Evolutionary conservation across 2,329 filamentous ascomycete genomes (phyloP).

Genomic region (Fusarium sterilihyphosum): DNA sequence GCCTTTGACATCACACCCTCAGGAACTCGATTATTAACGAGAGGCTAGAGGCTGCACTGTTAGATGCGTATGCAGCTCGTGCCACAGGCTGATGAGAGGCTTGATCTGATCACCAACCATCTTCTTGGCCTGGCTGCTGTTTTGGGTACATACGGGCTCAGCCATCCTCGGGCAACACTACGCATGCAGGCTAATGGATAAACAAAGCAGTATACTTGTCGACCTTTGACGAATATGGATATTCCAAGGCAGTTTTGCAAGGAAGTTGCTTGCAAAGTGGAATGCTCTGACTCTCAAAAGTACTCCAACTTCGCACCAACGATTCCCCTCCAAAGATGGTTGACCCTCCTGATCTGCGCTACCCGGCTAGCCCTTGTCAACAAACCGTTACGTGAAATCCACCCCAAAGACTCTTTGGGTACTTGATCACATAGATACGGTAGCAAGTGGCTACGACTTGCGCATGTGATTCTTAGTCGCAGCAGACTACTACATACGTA

Average conservation of each 20-base stretch:
- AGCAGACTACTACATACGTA: neutral
- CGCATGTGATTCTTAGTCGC: constrained; percentile 20
- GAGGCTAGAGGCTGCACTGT: constrained; percentile 1
- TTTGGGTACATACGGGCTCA: constrained; percentile 49
- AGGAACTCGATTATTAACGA: neutral
- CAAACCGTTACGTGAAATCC: neutral
- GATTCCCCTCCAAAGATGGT: neutral
- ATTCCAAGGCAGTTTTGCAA: neutral
- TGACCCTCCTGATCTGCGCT: constrained; percentile 18
- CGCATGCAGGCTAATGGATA: neutral
- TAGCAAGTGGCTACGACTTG: neutral
- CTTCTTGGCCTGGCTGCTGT: constrained; percentile 16
- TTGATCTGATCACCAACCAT: constrained; percentile 26
- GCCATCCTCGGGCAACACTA: neutral
- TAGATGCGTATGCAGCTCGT: constrained; percentile 18
- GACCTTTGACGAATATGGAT: neutral
- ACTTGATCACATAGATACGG: neutral
- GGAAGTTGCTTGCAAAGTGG: neutral
- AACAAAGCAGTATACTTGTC: neutral
- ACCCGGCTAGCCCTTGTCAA: neutral
- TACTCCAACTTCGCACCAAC: neutral
- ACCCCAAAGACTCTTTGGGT: neutral
- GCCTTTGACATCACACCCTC: constrained; percentile 38
- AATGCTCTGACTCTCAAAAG: neutral
- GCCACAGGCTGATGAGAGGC: neutral